phyloP scores from a whole-genome alignment of 768 basidiomycete species.

The Auricularia sp. region DNA sequence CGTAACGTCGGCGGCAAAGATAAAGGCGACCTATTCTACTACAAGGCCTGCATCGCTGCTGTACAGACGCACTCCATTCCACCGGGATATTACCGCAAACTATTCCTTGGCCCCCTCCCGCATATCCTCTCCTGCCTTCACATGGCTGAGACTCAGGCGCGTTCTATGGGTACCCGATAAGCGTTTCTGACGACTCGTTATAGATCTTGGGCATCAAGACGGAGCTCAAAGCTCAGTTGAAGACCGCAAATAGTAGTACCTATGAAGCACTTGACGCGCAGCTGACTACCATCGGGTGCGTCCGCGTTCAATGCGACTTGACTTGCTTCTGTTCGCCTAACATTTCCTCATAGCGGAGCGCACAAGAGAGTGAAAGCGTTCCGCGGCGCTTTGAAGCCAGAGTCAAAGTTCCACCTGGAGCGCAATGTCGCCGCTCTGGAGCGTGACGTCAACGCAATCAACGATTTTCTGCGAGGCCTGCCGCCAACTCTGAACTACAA shows the following conservation, averaged over 20 bases:
- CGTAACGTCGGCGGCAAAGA: background rate
- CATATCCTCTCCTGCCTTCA: background rate
- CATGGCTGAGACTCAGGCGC: background rate
- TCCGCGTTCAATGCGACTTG: background rate
- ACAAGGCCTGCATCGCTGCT: background rate
- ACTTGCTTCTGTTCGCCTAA: too few relatives aligned
- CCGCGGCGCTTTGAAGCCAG: background rate
- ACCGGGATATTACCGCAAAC: background rate
- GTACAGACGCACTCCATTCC: background rate
- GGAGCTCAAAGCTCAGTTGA: background rate
- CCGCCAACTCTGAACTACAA: background rate
- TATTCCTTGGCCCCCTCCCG: background rate
- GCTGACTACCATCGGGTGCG: background rate
- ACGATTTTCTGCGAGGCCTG: background rate
- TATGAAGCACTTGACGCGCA: background rate
- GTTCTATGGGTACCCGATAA: background rate
- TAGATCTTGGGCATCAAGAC: background rate
- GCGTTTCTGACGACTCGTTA: too few relatives aligned
- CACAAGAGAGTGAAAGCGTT: background rate
- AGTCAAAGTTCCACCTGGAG: background rate
- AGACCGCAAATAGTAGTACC: background rate
- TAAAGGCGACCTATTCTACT: background rate
- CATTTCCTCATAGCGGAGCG: background rate
- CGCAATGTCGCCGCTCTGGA: background rate
- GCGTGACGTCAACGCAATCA: background rate